phyloP scores from a whole-genome alignment of 2,329 filamentous ascomycete genomes.

The Penicillium sp. region DNA sequence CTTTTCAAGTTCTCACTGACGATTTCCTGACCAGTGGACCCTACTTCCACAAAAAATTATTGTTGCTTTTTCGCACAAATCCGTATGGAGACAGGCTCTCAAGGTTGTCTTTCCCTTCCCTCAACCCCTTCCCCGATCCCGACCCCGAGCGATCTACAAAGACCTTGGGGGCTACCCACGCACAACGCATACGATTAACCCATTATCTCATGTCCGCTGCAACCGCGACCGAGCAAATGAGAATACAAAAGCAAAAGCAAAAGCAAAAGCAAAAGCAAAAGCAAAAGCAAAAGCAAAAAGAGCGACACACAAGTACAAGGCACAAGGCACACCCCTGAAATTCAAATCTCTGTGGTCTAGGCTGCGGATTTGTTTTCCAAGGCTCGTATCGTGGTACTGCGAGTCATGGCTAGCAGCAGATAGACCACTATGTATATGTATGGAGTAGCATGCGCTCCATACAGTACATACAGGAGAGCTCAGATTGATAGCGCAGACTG shows the following conservation, averaged over 20 bases:
- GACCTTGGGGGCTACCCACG: conserved; percentile 7
- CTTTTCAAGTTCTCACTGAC: background rate
- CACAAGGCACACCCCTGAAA: background rate
- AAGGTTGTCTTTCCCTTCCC: background rate
- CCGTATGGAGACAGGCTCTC: background rate
- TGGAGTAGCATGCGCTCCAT: background rate
- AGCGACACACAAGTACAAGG: background rate
- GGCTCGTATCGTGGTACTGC: conserved; percentile 1
- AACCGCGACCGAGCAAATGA: conserved; percentile 21
- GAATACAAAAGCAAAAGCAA: conserved; percentile 8
- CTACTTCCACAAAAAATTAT: background rate
- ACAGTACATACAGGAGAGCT: background rate
- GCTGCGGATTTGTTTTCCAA: conserved; percentile 6
- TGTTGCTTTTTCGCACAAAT: conserved; percentile 1
- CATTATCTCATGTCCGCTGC: conserved; percentile 33
- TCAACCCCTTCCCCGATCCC: background rate
- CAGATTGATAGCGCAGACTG: background rate
- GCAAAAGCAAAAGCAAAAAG: conserved; percentile 10
- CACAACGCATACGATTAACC: background rate
- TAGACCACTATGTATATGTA: background rate
- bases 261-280: conserved; percentile 10
- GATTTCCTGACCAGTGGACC: background rate
- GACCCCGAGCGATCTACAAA: background rate
- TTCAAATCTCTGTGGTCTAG: conserved; percentile 9
- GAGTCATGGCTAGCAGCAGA: conserved; percentile 10